Evolutionary conservation across 371 early-diverging fungal genomes (phyloP).

Genomic region (Dinochytrium kinnereticum): DNA sequence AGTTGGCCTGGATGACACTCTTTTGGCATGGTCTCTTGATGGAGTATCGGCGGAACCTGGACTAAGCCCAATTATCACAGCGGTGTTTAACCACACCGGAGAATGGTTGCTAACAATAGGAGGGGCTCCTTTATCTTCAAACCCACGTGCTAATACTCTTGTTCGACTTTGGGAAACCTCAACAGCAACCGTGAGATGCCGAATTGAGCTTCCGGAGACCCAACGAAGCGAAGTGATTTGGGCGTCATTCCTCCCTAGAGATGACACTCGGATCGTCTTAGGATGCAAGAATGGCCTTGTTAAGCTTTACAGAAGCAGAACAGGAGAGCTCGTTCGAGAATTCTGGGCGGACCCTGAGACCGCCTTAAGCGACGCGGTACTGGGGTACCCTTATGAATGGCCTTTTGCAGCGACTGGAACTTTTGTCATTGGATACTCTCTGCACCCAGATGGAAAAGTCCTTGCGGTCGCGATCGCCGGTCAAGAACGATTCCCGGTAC

Average conservation of each 20-base stretch:
- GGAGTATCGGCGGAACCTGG: constrained; percentile 17
- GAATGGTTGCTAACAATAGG: constrained; percentile 32
- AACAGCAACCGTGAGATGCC: constrained; percentile 5
- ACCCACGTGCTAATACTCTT: constrained; percentile 12
- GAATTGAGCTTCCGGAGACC: constrained; percentile 29
- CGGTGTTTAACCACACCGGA: constrained; percentile 14
- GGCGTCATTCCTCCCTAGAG: constrained; percentile 22
- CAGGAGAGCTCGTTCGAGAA: constrained; percentile 29
- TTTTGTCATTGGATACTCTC: constrained; percentile 24
- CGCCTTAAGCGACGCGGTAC: constrained; percentile 28
- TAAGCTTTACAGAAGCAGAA: constrained; percentile 18
- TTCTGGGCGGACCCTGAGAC: constrained; percentile 36
- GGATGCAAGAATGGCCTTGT: constrained; percentile 36
- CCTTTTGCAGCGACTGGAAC: constrained; percentile 33
- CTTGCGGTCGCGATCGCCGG: constrained; percentile 36
- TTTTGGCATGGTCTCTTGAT: constrained; percentile 25
- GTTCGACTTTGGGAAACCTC: constrained; percentile 34
- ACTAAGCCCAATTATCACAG: constrained; percentile 17
- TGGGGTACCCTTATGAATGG: constrained; percentile 31
- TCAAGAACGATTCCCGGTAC: constrained; percentile 17
- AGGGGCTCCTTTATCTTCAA: constrained; percentile 10
- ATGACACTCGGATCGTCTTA: constrained; percentile 19
- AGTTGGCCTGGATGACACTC: constrained; percentile 16
- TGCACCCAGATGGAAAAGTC: constrained; percentile 30
- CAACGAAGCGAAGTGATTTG: constrained; percentile 23